Evolutionary conservation across 306 rosid species (phyloP).

Genomic region (Lathyrus oleraceus): DNA sequence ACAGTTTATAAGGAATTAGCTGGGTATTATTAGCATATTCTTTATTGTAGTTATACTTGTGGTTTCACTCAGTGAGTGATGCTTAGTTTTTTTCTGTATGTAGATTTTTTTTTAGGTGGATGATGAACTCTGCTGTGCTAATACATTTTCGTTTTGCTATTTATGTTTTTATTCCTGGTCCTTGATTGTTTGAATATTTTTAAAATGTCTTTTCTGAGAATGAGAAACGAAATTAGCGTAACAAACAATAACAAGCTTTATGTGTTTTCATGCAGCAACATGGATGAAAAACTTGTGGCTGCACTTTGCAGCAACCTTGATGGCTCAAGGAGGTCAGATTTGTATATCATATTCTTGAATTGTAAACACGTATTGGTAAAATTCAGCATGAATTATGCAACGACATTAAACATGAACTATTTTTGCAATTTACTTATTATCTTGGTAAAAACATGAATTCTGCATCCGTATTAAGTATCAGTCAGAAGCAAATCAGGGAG

Average conservation of each 20-base stretch:
- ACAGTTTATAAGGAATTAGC: neutral
- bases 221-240: constrained; percentile 16
- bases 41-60: neutral
- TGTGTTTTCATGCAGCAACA: constrained; percentile 59
- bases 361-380: constrained; percentile 10
- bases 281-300: constrained; percentile 94
- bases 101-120: neutral
- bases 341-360: constrained; percentile 4
- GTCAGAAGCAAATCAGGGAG: constrained; percentile 3
- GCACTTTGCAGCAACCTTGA: constrained; percentile 69
- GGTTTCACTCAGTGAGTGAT: constrained; percentile 12
- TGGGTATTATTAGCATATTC: neutral
- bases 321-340: constrained; percentile 59
- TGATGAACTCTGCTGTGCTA: constrained; percentile 9
- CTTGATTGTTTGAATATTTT: constrained; percentile 10
- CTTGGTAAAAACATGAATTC: constrained; percentile 13
- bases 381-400: neutral
- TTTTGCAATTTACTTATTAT: constrained; percentile 16
- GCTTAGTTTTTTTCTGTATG: neutral
- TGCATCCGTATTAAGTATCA: constrained; percentile 14
- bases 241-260: constrained; percentile 24
- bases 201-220: neutral
- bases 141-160: neutral
- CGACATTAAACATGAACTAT: neutral
- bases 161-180: neutral